Conservation (phyloP, 2,329 filamentous ascomycete genomes). For the Ophiostoma sp. region DNA sequence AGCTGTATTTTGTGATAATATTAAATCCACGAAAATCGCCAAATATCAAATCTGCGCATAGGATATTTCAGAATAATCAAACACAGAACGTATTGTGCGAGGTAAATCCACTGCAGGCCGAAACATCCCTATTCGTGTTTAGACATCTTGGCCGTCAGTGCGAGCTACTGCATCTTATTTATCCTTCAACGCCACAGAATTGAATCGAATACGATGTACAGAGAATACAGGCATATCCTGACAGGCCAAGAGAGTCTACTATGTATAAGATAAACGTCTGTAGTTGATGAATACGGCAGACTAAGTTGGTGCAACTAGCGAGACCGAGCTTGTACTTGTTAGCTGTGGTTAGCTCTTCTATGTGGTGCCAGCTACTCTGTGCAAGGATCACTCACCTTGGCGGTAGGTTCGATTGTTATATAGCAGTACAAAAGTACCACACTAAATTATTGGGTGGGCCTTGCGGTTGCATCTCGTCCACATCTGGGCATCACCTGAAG, state of each 20-base stretch:
- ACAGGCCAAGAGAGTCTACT: background rate
- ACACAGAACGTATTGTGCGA: too few species aligned
- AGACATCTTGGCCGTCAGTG: background rate
- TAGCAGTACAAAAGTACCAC: too few species aligned
- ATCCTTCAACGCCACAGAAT: background rate
- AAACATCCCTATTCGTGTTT: too few species aligned
- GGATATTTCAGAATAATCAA: too few species aligned
- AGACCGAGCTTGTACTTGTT: background rate
- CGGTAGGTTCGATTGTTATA: background rate
- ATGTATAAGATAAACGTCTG: background rate
- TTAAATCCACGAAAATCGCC: too few species aligned
- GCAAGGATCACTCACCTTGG: background rate
- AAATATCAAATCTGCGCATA: too few species aligned
- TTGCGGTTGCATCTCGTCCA: background rate
- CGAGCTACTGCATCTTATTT: background rate
- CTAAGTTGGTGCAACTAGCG: slow-evolving; percentile 3
- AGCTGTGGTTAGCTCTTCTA: background rate
- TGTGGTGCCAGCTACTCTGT: background rate
- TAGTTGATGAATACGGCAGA: slow-evolving; percentile 1
- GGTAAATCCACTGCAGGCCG: too few species aligned
- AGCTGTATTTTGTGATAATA: too few species aligned
- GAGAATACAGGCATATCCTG: background rate
- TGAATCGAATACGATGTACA: background rate
- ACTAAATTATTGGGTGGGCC: too few species aligned
- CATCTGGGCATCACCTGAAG: background rate